Conservation (phyloP, 2,329 filamentous ascomycete genomes). For the Pseudogymnoascus sp. region DNA sequence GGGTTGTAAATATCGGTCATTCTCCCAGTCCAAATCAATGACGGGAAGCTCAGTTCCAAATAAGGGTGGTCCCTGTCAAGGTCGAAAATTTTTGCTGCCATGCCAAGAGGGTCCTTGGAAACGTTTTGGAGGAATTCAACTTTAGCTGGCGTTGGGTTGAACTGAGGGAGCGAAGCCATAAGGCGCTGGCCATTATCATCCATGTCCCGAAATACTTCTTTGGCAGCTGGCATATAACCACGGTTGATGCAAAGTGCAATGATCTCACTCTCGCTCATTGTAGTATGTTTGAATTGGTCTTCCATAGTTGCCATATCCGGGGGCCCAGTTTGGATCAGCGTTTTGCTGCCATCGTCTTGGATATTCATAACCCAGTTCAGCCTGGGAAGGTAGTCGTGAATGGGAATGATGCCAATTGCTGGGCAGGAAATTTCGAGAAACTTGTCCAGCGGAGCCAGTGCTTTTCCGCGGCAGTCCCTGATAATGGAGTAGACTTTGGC, state of each 20-base stretch:
- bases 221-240: conserved; percentile 16
- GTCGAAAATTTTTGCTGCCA: background rate
- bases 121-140: background rate
- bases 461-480: conserved; percentile 18
- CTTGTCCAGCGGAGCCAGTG: conserved; percentile 15
- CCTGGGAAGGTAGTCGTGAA: conserved; percentile 17
- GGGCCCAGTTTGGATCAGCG: conserved; percentile 14
- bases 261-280: conserved; percentile 20
- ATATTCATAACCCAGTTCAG: conserved; percentile 19
- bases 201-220: background rate
- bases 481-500: conserved; percentile 21
- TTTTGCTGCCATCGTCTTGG: conserved; percentile 12
- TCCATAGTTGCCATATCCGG: conserved; percentile 17
- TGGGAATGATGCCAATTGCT: conserved; percentile 18
- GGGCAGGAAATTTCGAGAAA: conserved; percentile 17
- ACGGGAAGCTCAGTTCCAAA: background rate
- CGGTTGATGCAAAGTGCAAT: conserved; percentile 18
- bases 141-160: background rate
- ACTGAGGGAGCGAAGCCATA: background rate
- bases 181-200: background rate
- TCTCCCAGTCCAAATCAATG: conserved; percentile 15
- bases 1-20: conserved; percentile 18
- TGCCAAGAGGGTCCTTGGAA: background rate
- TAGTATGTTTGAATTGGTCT: conserved; percentile 15
- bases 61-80: background rate